Percentiles rank a stretch among this genome's conserved stretches.
Evolutionary conservation across 345 rosid species (phyloP).

Genomic region (Aurinia saxatilis): DNA sequence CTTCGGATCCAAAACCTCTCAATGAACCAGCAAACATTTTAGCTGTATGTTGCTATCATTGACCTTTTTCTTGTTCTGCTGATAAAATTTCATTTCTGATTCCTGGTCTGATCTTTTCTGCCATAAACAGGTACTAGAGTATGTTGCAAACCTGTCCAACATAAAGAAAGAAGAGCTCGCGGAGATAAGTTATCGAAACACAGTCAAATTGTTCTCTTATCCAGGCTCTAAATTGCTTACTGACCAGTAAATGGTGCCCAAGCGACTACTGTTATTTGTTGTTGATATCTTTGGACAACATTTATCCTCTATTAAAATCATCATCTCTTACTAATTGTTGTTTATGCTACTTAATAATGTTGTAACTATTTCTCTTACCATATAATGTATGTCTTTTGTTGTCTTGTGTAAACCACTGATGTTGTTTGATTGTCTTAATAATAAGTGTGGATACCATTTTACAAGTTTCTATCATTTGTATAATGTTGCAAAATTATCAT

Average conservation of each 20-base stretch:
- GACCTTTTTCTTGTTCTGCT: background rate
- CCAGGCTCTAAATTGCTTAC: slow-evolving; percentile 37
- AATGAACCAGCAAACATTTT: slow-evolving; percentile 76
- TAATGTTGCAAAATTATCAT: background rate
- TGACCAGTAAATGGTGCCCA: background rate
- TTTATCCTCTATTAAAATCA: background rate
- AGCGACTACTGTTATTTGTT: background rate
- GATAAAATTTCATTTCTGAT: background rate
- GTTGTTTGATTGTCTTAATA: background rate
- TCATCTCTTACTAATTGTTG: background rate
- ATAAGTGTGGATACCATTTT: background rate
- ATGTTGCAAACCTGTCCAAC: slow-evolving; percentile 63
- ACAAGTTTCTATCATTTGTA: background rate
- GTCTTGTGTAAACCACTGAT: background rate
- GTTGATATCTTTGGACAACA: background rate
- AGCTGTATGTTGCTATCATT: slow-evolving; percentile 26
- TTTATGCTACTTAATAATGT: too few species aligned
- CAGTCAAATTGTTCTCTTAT: slow-evolving; percentile 56
- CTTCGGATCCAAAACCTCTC: slow-evolving; percentile 31
- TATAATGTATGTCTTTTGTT: background rate
- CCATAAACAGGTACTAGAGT: slow-evolving; percentile 47
- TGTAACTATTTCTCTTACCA: background rate
- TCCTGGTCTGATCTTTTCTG: slow-evolving; percentile 20
- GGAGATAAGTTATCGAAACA: slow-evolving; percentile 48
- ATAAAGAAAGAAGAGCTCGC: slow-evolving; percentile 60